Base-by-base conservation (phyloP, 2,329 filamentous ascomycete genomes). In the Penicillium verrucosum region DNA sequence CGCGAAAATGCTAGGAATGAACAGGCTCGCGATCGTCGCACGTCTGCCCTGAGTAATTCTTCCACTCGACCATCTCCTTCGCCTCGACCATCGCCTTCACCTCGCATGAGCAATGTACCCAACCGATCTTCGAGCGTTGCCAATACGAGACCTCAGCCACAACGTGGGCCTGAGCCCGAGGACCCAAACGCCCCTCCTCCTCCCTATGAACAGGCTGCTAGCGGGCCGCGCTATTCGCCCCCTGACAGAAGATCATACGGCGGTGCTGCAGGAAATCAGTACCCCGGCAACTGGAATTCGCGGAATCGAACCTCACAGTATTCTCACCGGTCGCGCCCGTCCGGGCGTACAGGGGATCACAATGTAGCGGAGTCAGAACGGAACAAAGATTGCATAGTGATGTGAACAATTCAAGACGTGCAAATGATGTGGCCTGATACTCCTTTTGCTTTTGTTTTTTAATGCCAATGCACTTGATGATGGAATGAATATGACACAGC, bases 201-300 rank as follows among this genome's bases (percentile, higher is more conserved):
- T 5, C 81, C 81, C 0, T 89, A 89, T 65, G 86, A 89, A 68
- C 84, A 88, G 69, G 83, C 84, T 18, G 80, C 84, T 0, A 80
- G 75, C 14, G 78, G 79, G 42, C 78, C 79, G n/a, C 78, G 78
- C 2, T 87, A 86, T 60, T 73, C 79, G 18, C 81, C 82, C 1
- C 80, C 82, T 0, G 65, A 67, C 14, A 68, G 73, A 48, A 77
- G 77, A 54, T 68, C 77, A 0, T 38, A 69, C 67, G 37, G 72
- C 57, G 55, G 62, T 70, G 12, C 65, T n/a, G 55, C 55, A 25
- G 32, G 57, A 21, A 52, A 45, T 46, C 60, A 63, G 34, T 67
- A 71, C 42, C 60, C 61, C 4, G 61, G 66, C 49, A 57, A 56
- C 21, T 60, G 43, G 12, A 52, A 60, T 42, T 48, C 62, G 1